Evolutionary conservation across 1,284 basidiomycete species (phyloP).

Genomic region (Fistulina hepatica): DNA sequence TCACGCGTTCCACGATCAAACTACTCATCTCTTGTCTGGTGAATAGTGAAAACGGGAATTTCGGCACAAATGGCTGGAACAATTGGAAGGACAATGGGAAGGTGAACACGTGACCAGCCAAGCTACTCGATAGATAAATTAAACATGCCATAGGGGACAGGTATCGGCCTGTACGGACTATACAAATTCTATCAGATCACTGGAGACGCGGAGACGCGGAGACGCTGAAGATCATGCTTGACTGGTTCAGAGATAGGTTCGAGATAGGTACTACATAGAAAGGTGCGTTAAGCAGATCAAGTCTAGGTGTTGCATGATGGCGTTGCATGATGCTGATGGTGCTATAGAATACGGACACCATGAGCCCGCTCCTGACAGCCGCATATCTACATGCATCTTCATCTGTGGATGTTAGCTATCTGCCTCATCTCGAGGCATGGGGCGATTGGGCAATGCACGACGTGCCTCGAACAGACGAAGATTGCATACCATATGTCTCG

Average conservation of each 20-base stretch:
- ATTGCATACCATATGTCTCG: slow-evolving; percentile 52
- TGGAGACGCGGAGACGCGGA: slow-evolving; percentile 30
- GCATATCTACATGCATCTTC: slow-evolving; percentile 39
- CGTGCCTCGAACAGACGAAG: slow-evolving; percentile 46
- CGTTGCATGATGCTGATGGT: background rate
- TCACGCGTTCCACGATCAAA: slow-evolving; percentile 28
- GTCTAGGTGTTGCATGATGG: background rate
- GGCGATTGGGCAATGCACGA: slow-evolving; percentile 57
- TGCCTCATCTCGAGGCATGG: slow-evolving; percentile 46
- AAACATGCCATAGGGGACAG: too few relatives aligned
- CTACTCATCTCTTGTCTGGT: slow-evolving; percentile 45
- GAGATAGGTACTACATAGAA: slow-evolving; percentile 46
- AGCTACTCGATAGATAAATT: slow-evolving; percentile 36
- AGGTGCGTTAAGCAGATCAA: slow-evolving; percentile 6
- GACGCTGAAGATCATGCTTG: slow-evolving; percentile 36
- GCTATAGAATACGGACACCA: slow-evolving; percentile 57
- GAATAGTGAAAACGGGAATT: slow-evolving; percentile 46
- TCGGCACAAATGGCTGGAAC: slow-evolving; percentile 59
- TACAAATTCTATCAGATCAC: slow-evolving; percentile 36
- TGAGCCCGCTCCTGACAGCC: slow-evolving; percentile 50
- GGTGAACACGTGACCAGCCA: background rate
- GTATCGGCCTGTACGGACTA: slow-evolving; percentile 37
- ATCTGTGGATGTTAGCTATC: slow-evolving; percentile 27
- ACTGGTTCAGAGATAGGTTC: slow-evolving; percentile 48
- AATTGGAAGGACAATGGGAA: slow-evolving; percentile 41